phyloP scores from a whole-genome alignment of 768 basidiomycete species.

The Collybiopsis luxurians region DNA sequence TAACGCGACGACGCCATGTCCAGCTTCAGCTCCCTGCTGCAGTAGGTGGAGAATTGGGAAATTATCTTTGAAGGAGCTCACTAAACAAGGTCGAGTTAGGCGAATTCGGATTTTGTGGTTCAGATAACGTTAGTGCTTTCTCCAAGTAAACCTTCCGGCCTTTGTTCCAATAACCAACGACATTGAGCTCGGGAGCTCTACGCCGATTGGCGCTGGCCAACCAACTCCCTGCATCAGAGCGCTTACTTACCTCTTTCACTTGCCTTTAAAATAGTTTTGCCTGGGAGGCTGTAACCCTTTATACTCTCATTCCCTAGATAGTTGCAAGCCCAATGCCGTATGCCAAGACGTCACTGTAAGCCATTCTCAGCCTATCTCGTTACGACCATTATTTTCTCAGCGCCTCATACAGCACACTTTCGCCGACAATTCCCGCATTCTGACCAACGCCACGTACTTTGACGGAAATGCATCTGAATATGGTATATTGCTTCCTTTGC shows the following conservation, averaged over 20 bases:
- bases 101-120: conserved; percentile 55
- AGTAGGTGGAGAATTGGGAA: conserved; percentile 33
- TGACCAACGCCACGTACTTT: conserved; percentile 62
- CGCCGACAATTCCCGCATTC: conserved; percentile 61
- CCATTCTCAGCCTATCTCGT: neutral
- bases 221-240: neutral
- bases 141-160: too few species aligned
- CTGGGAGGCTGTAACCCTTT: conserved; percentile 87
- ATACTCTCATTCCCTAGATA: conserved; percentile 55
- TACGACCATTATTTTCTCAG: neutral
- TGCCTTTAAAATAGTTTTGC: conserved; percentile 53
- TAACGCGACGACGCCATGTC: conserved; percentile 43
- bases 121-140: conserved; percentile 33
- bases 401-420: conserved; percentile 49
- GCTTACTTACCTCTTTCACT: conserved; percentile 2
- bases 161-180: too few species aligned
- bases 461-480: conserved; percentile 74
- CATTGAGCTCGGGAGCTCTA: too few species aligned
- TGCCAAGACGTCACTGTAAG: conserved; percentile 63
- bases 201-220: too few species aligned
- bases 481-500: conserved; percentile 34
- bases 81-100: conserved; percentile 24
- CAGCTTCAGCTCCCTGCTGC: conserved; percentile 47
- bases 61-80: neutral
- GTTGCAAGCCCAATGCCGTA: conserved; percentile 71